Evolutionary conservation across 2,329 filamentous ascomycete genomes (phyloP), one percentile per base, ranked within the genome.

Genomic region (Pyrenochaeta sp.): DNA sequence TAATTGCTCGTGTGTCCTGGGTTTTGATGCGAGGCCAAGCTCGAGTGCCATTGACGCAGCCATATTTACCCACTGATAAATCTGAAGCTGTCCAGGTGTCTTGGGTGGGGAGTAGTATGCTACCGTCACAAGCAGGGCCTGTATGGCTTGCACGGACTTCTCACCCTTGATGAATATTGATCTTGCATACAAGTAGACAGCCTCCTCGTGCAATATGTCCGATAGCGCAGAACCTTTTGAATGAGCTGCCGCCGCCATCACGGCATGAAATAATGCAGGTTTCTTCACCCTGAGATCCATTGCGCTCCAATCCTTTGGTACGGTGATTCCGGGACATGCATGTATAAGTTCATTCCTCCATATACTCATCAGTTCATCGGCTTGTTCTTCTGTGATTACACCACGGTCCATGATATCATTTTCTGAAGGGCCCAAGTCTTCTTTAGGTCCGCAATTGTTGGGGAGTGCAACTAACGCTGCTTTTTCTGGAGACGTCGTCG

Each of bases 171-270:
- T 62, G 37, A 71, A 69, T 3, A 65, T 50, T 4, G 57, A 60
- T 35, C 61, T 57, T 21, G 68, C 68, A 28, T 67, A 69, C 4
- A 68, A 51, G 30, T 63, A 58, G 2, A 69, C 52, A 2, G 68
- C 54, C 28, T 71, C 68, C 39, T 69, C 61, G n/a, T 68, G 58
- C 2, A 71, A 43, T 23, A 53, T 55, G 20, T 67, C 65, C 0
- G 68, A 69, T 17, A 71, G 46, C 3, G 48, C 52, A 3, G 56
- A 55, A 1, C 67, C 68, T 40, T 65, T 64, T 3, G 53, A 60
- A 19, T 67, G 66, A n/a, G 66, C 58, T 13, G 68, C 60, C 13
- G 68, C 68, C 3, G 67, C 66, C 67, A 71, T 69, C 7, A 71
- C 58, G 6, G 68, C 64, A 40, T 68, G 62, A 35, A 70, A 71